A percentile compares a stretch with the other conserved stretches of the same genome.
Conservation (phyloP, 768 basidiomycete genomes). For the Lactarius psammicola region DNA sequence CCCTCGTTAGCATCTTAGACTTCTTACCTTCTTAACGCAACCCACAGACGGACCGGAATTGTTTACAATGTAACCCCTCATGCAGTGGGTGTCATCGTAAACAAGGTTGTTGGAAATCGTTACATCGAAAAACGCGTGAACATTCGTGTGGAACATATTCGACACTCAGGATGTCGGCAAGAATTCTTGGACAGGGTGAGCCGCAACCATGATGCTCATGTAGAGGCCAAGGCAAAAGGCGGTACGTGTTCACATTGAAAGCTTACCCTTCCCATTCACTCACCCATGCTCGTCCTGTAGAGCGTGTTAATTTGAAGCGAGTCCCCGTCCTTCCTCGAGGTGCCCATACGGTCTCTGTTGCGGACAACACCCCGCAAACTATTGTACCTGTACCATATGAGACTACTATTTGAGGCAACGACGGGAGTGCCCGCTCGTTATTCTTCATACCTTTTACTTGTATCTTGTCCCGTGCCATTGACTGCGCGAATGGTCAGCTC, state of each 20-base stretch:
- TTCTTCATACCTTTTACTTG: constrained; percentile 9
- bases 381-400: constrained; percentile 93
- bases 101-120: constrained; percentile 98
- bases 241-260: constrained; percentile 49
- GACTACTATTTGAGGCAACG: constrained; percentile 79
- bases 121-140: constrained; percentile 99
- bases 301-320: constrained; percentile 82
- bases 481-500: constrained; percentile 10
- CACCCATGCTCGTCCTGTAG: constrained; percentile 39
- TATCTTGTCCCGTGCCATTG: constrained; percentile 16
- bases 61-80: constrained; percentile 97
- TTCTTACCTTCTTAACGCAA: background rate
- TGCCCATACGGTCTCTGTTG: constrained; percentile 67
- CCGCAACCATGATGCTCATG: constrained; percentile 81
- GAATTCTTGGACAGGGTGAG: constrained; percentile 97
- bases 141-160: constrained; percentile 93
- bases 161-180: constrained; percentile 95
- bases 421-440: background rate
- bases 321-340: constrained; percentile 80
- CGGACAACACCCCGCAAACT: constrained; percentile 84
- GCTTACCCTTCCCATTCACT: constrained; percentile 1
- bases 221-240: constrained; percentile 85
- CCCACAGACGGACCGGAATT: constrained; percentile 87
- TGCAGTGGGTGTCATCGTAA: constrained; percentile 93
- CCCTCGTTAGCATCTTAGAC: constrained; percentile 29